Percentiles rank a stretch among this genome's conserved stretches.
Evolutionary conservation across 2,329 filamentous ascomycete genomes (phyloP).

Genomic region (Volutella citrinella): DNA sequence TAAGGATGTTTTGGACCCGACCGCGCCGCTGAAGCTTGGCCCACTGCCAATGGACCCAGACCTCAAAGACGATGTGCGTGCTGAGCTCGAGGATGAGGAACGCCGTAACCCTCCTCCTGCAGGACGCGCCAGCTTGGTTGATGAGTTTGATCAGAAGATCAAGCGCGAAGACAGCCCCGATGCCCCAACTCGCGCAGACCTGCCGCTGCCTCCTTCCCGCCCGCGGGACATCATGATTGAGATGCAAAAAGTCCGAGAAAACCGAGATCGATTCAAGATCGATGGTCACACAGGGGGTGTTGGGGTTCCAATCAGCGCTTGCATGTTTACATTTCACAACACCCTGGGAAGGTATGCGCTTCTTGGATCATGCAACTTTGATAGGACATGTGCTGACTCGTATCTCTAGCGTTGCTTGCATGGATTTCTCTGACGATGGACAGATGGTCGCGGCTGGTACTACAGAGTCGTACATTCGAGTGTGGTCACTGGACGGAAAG

Average conservation of each 20-base stretch:
- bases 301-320: conserved; percentile 79
- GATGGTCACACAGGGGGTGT: conserved; percentile 80
- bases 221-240: conserved; percentile 91
- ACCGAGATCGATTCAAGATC: conserved; percentile 87
- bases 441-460: conserved; percentile 85
- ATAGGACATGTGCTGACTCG: too few relatives aligned
- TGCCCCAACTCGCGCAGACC: conserved; percentile 70
- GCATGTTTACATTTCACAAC: conserved; percentile 99
- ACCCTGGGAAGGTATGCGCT: conserved; percentile 84
- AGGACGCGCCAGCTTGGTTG: conserved; percentile 72
- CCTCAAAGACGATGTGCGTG: conserved; percentile 79
- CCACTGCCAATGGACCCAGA: conserved; percentile 80
- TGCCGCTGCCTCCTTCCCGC: conserved; percentile 84
- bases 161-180: conserved; percentile 90
- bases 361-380: too few relatives aligned
- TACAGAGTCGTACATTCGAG: conserved; percentile 89
- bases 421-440: conserved; percentile 93
- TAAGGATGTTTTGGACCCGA: conserved; percentile 56
- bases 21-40: conserved; percentile 67
- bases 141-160: conserved; percentile 83
- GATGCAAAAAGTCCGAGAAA: conserved; percentile 89
- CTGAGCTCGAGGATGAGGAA: conserved; percentile 84
- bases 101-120: conserved; percentile 66
- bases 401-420: conserved; percentile 83
- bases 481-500: conserved; percentile 88